phyloP scores from a whole-genome alignment of 805 yeast genomes.

The Lipomyces lipofer region DNA sequence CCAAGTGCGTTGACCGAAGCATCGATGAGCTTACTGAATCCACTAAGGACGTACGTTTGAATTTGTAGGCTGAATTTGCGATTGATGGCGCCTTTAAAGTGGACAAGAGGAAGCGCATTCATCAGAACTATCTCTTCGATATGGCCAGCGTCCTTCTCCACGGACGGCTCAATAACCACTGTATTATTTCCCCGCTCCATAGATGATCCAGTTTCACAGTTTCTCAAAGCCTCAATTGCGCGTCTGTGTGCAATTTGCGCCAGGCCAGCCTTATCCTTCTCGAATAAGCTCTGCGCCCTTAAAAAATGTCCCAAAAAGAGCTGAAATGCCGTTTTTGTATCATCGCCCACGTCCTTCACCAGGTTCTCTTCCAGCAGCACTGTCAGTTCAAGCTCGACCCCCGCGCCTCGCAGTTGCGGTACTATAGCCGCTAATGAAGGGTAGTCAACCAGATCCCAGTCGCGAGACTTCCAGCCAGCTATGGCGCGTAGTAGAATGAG shows the following conservation, averaged over 20 bases:
- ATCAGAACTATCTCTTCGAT: too few species aligned
- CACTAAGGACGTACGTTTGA: too few species aligned
- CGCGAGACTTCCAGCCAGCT: slow-evolving; percentile 11
- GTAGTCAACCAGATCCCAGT: slow-evolving; percentile 15
- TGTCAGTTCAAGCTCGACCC: slow-evolving; percentile 11
- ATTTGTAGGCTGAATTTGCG: too few species aligned
- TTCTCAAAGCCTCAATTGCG: neutral
- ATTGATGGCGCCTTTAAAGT: too few species aligned
- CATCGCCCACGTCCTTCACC: neutral
- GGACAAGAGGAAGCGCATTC: too few species aligned
- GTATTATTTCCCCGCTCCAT: too few species aligned
- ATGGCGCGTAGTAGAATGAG: slow-evolving; percentile 10
- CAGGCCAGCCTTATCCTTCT: slow-evolving; percentile 7
- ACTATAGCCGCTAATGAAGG: neutral
- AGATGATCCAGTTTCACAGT: too few species aligned
- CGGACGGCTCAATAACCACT: too few species aligned
- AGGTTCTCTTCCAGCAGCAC: slow-evolving; percentile 2
- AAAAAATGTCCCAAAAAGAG: slow-evolving; percentile 6
- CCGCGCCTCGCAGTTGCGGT: neutral
- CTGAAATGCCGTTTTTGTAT: neutral
- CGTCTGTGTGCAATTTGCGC: neutral
- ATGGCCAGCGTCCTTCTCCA: too few species aligned
- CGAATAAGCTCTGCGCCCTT: slow-evolving; percentile 16
- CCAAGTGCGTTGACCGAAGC: neutral
- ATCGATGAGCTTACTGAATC: neutral